phyloP scores from a whole-genome alignment of 75 land plant genomes.

The Selaginella tamariscina region DNA sequence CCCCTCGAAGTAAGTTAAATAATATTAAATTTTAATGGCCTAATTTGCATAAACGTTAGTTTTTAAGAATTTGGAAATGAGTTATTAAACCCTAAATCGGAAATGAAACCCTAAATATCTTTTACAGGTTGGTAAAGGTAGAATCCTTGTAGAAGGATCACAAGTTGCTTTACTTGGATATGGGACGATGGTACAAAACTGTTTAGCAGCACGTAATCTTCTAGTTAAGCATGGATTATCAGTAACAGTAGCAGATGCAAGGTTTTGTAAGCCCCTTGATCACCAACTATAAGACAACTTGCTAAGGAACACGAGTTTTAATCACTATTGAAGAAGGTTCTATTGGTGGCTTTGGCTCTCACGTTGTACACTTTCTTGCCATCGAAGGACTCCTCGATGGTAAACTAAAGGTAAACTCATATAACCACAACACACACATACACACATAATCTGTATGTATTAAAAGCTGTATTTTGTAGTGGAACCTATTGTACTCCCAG shows the following conservation, averaged over 20 bases:
- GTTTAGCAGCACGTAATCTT: conserved; percentile 24
- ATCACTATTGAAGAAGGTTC: conserved; percentile 46
- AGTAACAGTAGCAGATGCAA: conserved; percentile 36
- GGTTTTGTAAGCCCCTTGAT: conserved; percentile 50
- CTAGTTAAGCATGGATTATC: conserved; percentile 20
- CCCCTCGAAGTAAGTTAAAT: conserved; percentile 41
- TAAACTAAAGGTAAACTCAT: conserved; percentile 24
- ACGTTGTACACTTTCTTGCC: conserved; percentile 38
- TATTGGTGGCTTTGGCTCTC: conserved; percentile 44
- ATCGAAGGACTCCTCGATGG: conserved; percentile 39
- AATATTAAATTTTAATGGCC: too few relatives aligned
- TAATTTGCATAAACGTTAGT: too few relatives aligned
- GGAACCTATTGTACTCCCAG: too few relatives aligned
- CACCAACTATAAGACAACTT: conserved; percentile 23
- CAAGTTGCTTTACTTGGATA: conserved; percentile 40
- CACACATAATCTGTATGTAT: neutral
- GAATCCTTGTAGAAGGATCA: conserved; percentile 31
- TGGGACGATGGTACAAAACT: conserved; percentile 37
- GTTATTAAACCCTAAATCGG: neutral
- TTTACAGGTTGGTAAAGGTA: conserved; percentile 37
- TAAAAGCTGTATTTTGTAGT: neutral
- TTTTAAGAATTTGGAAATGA: too few relatives aligned
- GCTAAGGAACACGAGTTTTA: conserved; percentile 36
- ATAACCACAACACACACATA: neutral
- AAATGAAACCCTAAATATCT: neutral